Base-by-base conservation (phyloP, 2,329 filamentous ascomycete species). In the Penicillium sp. region DNA sequence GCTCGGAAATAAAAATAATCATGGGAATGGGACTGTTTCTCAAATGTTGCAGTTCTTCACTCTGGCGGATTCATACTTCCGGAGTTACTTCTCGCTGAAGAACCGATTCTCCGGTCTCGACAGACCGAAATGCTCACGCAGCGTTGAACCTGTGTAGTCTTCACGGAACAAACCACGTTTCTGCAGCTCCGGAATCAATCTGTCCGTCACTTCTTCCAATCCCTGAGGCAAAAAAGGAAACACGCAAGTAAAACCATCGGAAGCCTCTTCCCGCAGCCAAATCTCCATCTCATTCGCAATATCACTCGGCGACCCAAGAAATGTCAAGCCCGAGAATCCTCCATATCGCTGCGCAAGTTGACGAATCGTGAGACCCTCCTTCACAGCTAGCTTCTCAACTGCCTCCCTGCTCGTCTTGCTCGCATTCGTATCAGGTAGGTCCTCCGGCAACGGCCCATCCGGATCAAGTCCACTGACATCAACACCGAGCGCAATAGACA, bases 41-140 rank as follows among this genome's bases (percentile, higher is more conserved):
- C 8, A 36, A 18, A 5, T 5, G 11, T 10, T 16, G 16, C 16
- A 22, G 5, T 20, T 2, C 18, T 18, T 38, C 35, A 20, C 1
- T 5, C 4, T 22, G 11, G 3, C 11, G 28, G 11, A 14, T 13
- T 13, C 9, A 38, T 20, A 13, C 10, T 2, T 20, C 10, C 28
- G 9, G 27, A 30, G 13, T 38, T 20, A 20, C 2, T 18, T 11
- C n/a, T 49, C 28, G 18, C 20, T 47, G 24, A 74, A 75, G 47
- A 74, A 75, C 7, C 58, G 69, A 51, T 75, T 76, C 48, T 61
- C 65, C 1, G 79, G 80, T 20, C 79, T 66, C 9, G 75, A 74
- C 28, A 83, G 71, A 4, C 79, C 80, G 36, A 83, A 68, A 63
- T 83, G 79, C 35, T 82, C 80, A 36, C 80, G 67, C 58, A 82